Percentiles rank a stretch among this genome's conserved stretches.
These are phyloP conservation scores for Xylaria sp. DNA, from an alignment of 495 filamentous ascomycete genomes.

Conservation along the genomic window DNA sequence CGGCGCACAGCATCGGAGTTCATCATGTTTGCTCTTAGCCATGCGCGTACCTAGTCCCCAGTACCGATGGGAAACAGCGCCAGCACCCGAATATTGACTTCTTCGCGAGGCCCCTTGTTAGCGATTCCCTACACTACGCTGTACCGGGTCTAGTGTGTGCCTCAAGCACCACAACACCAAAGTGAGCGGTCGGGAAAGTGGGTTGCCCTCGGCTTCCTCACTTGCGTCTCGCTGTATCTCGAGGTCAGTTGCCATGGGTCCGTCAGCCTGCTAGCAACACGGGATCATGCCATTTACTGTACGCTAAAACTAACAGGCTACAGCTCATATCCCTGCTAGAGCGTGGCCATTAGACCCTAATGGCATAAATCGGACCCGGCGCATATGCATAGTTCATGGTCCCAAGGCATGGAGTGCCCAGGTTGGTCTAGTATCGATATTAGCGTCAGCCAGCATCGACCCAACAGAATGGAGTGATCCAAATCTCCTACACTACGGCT, in stretches of 20 bases:
- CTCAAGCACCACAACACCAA: not conserved
- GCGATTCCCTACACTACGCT: not conserved
- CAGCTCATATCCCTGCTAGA: slow-evolving; percentile 11
- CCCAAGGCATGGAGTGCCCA: slow-evolving; percentile 9
- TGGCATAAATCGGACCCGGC: slow-evolving; percentile 15
- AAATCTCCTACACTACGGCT: slow-evolving; percentile 37
- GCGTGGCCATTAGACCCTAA: slow-evolving; percentile 21
- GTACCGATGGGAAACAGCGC: slow-evolving; percentile 16
- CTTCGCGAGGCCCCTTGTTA: not conserved
- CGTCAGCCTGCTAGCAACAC: slow-evolving; percentile 4
- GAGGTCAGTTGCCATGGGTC: slow-evolving; percentile 11
- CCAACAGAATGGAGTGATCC: slow-evolving; percentile 44
- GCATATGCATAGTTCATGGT: slow-evolving; percentile 24
- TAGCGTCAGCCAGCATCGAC: slow-evolving; percentile 38
- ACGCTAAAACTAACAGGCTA: slow-evolving; percentile 2
- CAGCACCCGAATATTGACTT: slow-evolving; percentile 9
- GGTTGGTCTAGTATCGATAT: slow-evolving; percentile 19
- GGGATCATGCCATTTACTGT: slow-evolving; percentile 21
- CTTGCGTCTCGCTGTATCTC: not conserved
- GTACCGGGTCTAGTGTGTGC: not conserved
- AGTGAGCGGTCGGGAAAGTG: slow-evolving; percentile 8
- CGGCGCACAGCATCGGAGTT: slow-evolving; percentile 39
- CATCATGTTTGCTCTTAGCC: slow-evolving; percentile 34
- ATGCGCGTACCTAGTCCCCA: slow-evolving; percentile 25
- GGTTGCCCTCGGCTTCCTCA: not conserved